A percentile compares a stretch with the other conserved stretches of the same genome.
These are phyloP conservation scores for Flaveria trinervia DNA, from an alignment of 129 eudicot species.

Conservation along the genomic window DNA sequence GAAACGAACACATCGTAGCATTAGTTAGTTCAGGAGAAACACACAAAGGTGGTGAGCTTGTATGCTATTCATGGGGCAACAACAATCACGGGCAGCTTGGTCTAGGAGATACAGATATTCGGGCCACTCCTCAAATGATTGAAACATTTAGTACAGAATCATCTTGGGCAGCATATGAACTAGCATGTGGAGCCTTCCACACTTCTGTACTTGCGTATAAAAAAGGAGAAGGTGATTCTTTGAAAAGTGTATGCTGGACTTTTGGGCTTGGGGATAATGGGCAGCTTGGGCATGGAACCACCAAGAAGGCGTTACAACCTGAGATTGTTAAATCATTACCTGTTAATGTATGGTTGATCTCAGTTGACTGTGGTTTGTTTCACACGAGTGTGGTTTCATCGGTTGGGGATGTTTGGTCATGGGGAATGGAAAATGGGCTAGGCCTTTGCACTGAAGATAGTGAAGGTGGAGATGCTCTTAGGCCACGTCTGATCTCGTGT, in stretches of 20 bases:
- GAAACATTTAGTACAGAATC: slow-evolving; percentile 49
- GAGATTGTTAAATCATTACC: slow-evolving; percentile 59
- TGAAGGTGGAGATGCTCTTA: slow-evolving; percentile 77
- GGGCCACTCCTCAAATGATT: slow-evolving; percentile 54
- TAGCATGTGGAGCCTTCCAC: slow-evolving; percentile 89
- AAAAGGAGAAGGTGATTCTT: slow-evolving; percentile 46
- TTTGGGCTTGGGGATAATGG: slow-evolving; percentile 92
- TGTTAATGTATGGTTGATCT: slow-evolving; percentile 39
- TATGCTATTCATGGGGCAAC: slow-evolving; percentile 90
- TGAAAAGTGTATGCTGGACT: slow-evolving; percentile 68
- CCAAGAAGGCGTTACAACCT: slow-evolving; percentile 45
- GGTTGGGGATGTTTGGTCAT: slow-evolving; percentile 93
- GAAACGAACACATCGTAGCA: slow-evolving; percentile 88
- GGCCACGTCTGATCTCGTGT: slow-evolving; percentile 47
- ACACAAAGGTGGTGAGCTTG: slow-evolving; percentile 49
- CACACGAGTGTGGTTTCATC: slow-evolving; percentile 86
- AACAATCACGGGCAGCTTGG: slow-evolving; percentile 91
- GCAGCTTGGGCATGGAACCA: slow-evolving; percentile 85
- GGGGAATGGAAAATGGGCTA: slow-evolving; percentile 96
- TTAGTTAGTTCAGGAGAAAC: slow-evolving; percentile 70
- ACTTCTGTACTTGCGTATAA: slow-evolving; percentile 61
- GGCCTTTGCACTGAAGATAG: slow-evolving; percentile 79
- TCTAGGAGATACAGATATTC: slow-evolving; percentile 72
- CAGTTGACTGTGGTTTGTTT: slow-evolving; percentile 82
- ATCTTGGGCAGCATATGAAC: slow-evolving; percentile 58